phyloP scores from a whole-genome alignment of 1,284 basidiomycete genomes.

The Moesziomyces aphidis region DNA sequence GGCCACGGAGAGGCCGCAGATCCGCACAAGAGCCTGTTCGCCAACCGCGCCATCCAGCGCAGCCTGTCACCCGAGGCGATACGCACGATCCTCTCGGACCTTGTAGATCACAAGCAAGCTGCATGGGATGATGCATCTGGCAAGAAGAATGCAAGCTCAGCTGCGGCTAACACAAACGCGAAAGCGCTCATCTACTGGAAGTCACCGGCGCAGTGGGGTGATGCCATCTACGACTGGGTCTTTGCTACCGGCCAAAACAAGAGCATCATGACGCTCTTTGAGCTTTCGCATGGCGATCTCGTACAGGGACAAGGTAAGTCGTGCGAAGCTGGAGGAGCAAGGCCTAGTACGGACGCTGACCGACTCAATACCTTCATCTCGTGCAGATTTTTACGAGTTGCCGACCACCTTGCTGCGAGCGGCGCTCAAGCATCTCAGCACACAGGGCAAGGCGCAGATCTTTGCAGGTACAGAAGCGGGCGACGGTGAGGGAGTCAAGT shows the following conservation, averaged over 20 bases:
- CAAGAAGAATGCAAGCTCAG: conserved; percentile 44
- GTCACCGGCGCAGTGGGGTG: conserved; percentile 72
- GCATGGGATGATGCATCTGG: conserved; percentile 42
- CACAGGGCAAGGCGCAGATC: conserved; percentile 71
- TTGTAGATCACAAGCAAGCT: conserved; percentile 53
- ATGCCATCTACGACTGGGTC: conserved; percentile 72
- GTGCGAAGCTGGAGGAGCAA: neutral
- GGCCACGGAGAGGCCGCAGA: conserved; percentile 4
- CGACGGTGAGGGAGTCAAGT: conserved; percentile 71
- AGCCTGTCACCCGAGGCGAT: conserved; percentile 37
- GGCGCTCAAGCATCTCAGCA: conserved; percentile 70
- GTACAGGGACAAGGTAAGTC: conserved; percentile 59
- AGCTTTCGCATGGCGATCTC: conserved; percentile 71
- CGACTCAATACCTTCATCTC: neutral
- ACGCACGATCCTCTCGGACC: conserved; percentile 38
- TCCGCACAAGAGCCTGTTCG: conserved; percentile 30
- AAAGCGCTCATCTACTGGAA: conserved; percentile 71
- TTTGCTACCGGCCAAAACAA: conserved; percentile 71
- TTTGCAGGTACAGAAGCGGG: conserved; percentile 69
- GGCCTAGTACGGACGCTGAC: neutral
- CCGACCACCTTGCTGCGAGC: conserved; percentile 69
- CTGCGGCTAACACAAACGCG: neutral
- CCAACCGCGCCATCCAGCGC: conserved; percentile 40
- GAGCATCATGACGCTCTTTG: conserved; percentile 73
- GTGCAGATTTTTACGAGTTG: conserved; percentile 70